Evolutionary conservation across 192 early-diverging fungal species (phyloP).

Genomic region (Umbelopsis sp.): DNA sequence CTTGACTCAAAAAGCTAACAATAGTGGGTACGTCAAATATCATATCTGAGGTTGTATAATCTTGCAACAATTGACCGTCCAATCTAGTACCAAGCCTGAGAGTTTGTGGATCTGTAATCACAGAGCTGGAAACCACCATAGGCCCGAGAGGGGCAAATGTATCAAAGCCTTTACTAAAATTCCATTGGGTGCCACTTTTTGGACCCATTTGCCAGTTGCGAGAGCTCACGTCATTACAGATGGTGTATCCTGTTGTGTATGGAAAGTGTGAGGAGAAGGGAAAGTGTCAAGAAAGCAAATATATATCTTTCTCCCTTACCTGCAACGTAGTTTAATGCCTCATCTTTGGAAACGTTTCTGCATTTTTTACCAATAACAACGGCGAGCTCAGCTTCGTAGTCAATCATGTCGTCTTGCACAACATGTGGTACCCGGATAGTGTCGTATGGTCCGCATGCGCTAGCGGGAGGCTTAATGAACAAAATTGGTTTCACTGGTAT

Average conservation of each 20-base stretch:
- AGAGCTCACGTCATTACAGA: constrained; percentile 61
- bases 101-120: constrained; percentile 50
- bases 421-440: constrained; percentile 49
- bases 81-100: constrained; percentile 49
- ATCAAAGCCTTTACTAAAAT: constrained; percentile 25
- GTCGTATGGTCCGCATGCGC: constrained; percentile 46
- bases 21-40: constrained; percentile 70
- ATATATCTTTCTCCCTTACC: constrained; percentile 29
- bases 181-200: constrained; percentile 44
- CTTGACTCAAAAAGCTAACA: constrained; percentile 62
- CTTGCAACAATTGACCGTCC: constrained; percentile 74
- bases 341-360: constrained; percentile 47
- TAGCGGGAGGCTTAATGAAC: constrained; percentile 55
- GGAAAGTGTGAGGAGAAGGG: not conserved
- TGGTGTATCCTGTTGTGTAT: constrained; percentile 48
- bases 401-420: constrained; percentile 51
- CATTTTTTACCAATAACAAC: constrained; percentile 60
- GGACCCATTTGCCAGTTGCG: constrained; percentile 55
- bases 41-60: constrained; percentile 88
- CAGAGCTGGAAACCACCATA: constrained; percentile 43
- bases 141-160: constrained; percentile 21
- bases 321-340: constrained; percentile 55
- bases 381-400: constrained; percentile 66
- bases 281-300: not conserved
- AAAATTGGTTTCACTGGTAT: constrained; percentile 55